These are phyloP conservation scores for Ceratocystiopsis brevicomis DNA, from an alignment of 2,329 filamentous ascomycete species.

Conservation along the genomic window DNA sequence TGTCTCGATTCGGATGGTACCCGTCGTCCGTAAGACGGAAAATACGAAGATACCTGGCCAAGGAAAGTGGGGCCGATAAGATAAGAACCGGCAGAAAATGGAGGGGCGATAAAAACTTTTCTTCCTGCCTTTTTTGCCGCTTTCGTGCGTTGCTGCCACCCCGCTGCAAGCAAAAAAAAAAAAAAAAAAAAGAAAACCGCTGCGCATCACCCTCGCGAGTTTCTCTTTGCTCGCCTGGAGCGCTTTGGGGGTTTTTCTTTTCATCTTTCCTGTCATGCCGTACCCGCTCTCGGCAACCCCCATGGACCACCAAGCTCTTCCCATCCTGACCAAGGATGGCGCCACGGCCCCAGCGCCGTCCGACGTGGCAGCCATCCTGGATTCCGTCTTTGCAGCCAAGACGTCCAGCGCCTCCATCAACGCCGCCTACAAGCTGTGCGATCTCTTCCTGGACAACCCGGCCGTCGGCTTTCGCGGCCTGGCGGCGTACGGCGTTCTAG, in stretches of 20 bases:
- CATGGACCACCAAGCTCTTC: slow-evolving; percentile 9
- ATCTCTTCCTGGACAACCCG: slow-evolving; percentile 31
- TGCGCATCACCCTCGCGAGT: background rate
- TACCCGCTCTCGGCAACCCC: slow-evolving; percentile 7
- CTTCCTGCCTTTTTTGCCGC: background rate
- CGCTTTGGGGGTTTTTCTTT: too few species aligned
- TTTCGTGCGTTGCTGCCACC: background rate
- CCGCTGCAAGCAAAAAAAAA: background rate
- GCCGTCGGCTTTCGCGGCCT: slow-evolving; percentile 33
- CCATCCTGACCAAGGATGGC: slow-evolving; percentile 11
- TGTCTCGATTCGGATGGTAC: too few species aligned
- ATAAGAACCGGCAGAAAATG: too few species aligned
- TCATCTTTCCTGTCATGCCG: slow-evolving; percentile 7
- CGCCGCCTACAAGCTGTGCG: slow-evolving; percentile 41
- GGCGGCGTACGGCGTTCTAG: slow-evolving; percentile 31
- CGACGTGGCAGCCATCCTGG: slow-evolving; percentile 45
- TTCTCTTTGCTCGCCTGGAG: too few species aligned
- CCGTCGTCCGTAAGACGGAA: too few species aligned
- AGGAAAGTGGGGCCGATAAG: too few species aligned
- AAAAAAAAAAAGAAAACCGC: background rate
- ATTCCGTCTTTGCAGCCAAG: slow-evolving; percentile 49
- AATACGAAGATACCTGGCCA: too few species aligned
- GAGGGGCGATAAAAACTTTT: background rate
- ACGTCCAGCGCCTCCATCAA: slow-evolving; percentile 52
- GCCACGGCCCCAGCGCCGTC: slow-evolving; percentile 33